Conservation (phyloP, 2,329 filamentous ascomycete genomes). For the Ascosphaera aggregata region DNA sequence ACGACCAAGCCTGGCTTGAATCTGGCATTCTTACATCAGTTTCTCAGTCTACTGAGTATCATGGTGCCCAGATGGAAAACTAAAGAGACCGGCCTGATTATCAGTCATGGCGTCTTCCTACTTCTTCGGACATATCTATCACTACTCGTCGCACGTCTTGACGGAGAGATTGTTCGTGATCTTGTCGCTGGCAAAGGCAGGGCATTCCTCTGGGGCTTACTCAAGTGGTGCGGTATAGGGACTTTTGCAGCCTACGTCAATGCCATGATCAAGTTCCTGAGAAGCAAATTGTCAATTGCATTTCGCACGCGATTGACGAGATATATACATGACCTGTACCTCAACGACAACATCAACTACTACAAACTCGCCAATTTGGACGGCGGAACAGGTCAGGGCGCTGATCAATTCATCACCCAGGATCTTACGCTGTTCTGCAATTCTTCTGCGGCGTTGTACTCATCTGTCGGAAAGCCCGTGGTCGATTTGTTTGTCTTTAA, state of each 20-base stretch:
- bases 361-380: conserved; percentile 89
- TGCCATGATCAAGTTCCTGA: conserved; percentile 95
- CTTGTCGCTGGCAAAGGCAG: conserved; percentile 86
- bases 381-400: conserved; percentile 72
- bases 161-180: conserved; percentile 90
- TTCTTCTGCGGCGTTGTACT: conserved; percentile 78
- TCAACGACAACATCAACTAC: conserved; percentile 87
- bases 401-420: conserved; percentile 94
- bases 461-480: conserved; percentile 87
- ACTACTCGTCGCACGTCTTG: conserved; percentile 71
- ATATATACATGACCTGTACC: conserved; percentile 92
- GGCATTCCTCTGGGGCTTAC: conserved; percentile 64
- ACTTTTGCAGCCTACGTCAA: conserved; percentile 92
- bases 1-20: conserved; percentile 90
- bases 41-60: conserved; percentile 85
- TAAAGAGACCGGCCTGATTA: conserved; percentile 76
- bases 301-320: conserved; percentile 86
- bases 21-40: conserved; percentile 88
- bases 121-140: conserved; percentile 87
- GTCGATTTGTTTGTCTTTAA: conserved; percentile 98
- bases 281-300: conserved; percentile 94
- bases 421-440: conserved; percentile 91
- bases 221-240: conserved; percentile 90
- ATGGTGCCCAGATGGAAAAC: conserved; percentile 92
- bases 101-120: conserved; percentile 76